Conservation (phyloP, 1,284 basidiomycete genomes). For the Cryptococcus wingfieldii region DNA sequence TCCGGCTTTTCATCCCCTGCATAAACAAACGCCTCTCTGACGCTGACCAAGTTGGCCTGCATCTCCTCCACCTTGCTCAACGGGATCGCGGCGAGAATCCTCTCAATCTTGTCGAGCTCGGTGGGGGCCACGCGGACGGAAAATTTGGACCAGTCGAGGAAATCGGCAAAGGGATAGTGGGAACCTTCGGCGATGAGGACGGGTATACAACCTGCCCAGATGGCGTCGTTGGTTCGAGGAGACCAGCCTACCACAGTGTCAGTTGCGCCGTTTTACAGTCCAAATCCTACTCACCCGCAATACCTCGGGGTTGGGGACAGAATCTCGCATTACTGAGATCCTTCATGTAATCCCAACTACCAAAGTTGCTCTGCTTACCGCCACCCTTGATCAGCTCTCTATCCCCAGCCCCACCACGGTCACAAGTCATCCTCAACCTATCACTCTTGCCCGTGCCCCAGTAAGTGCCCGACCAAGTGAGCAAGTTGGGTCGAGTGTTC, state of each 20-base stretch:
- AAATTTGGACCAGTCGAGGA: conserved; percentile 51
- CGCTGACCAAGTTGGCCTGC: conserved; percentile 48
- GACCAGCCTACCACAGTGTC: conserved; percentile 43
- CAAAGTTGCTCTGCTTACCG: conserved; percentile 37
- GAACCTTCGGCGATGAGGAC: conserved; percentile 50
- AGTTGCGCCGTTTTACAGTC: not conserved
- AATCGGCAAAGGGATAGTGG: conserved; percentile 49
- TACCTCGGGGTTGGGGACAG: conserved; percentile 50
- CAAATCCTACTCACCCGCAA: conserved; percentile 33
- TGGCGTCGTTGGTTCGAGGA: conserved; percentile 51
- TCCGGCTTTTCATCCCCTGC: conserved; percentile 41
- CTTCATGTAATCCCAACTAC: conserved; percentile 47
- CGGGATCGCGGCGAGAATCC: conserved; percentile 46
- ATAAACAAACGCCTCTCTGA: conserved; percentile 52
- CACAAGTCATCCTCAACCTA: conserved; percentile 42
- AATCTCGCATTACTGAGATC: conserved; percentile 48
- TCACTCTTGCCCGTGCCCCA: conserved; percentile 49
- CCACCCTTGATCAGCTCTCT: conserved; percentile 38
- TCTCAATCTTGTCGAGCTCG: conserved; percentile 49
- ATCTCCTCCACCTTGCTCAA: conserved; percentile 45
- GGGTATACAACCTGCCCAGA: conserved; percentile 53
- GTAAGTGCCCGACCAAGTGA: conserved; percentile 46
- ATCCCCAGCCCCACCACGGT: conserved; percentile 38
- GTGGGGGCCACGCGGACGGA: conserved; percentile 49
- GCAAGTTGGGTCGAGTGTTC: conserved; percentile 32